These are phyloP conservation scores for Cladophialophora immunda DNA, from an alignment of 2,329 filamentous ascomycete genomes.

Conservation along the genomic window DNA sequence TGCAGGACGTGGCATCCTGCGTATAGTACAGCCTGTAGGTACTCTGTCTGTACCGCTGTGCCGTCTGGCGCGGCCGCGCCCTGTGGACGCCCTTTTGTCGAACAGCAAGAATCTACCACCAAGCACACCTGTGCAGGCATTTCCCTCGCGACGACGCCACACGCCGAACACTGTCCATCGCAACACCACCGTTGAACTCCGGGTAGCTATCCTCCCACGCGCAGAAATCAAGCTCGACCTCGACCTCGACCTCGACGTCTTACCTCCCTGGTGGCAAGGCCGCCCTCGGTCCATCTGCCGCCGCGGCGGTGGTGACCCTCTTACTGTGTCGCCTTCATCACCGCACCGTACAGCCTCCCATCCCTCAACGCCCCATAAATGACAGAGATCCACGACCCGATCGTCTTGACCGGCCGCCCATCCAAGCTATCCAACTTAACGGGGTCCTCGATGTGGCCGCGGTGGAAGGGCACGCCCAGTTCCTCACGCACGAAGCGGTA, in stretches of 20 bases:
- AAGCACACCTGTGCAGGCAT: too few relatives aligned
- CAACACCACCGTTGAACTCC: background rate
- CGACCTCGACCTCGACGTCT: background rate
- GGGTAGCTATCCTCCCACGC: background rate
- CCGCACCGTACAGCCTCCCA: slow-evolving; percentile 20
- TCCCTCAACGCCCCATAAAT: slow-evolving; percentile 41
- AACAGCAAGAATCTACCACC: background rate
- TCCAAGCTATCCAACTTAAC: slow-evolving; percentile 20
- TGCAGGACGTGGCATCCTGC: too few relatives aligned
- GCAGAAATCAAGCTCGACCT: too few relatives aligned
- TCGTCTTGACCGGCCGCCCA: slow-evolving; percentile 36
- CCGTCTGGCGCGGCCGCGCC: too few relatives aligned
- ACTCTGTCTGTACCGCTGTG: too few relatives aligned
- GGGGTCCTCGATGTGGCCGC: slow-evolving; percentile 45
- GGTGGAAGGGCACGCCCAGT: slow-evolving; percentile 47
- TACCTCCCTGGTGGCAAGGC: background rate
- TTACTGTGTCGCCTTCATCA: slow-evolving; percentile 9
- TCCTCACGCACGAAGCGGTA: slow-evolving; percentile 49
- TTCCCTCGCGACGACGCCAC: background rate
- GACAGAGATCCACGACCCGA: slow-evolving; percentile 42
- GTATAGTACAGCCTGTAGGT: too few relatives aligned
- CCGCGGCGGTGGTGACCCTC: background rate
- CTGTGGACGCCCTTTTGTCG: background rate
- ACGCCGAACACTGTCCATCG: background rate
- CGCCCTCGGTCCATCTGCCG: background rate